Evolutionary conservation across 129 eudicot genomes (phyloP), one percentile per base, ranked within the genome.

Genomic region (Chrysanthemum lavandulifolium): DNA sequence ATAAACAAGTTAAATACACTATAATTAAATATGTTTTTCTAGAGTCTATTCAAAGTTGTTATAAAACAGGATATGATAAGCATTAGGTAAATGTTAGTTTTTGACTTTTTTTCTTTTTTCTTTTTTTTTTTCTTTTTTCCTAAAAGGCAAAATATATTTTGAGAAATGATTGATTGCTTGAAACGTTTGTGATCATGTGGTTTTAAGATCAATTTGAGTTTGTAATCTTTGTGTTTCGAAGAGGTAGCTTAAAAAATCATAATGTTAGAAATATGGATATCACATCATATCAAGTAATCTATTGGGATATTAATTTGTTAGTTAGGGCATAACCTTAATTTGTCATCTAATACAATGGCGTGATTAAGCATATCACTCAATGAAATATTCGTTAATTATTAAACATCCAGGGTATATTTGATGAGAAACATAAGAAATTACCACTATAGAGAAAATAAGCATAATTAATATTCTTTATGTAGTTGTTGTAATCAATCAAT

Each of bases 401-500:
- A 6, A 40, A 40, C 47, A 40, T 40, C 47, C 9, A 40, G 9
- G 6, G 8, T 40, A 40, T 40, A 40, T 40, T 40, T 6, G 47
- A n/a, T n/a, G n/a, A 6, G 47, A 40, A 33, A 33, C 40, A 59
- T 53, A n/a, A 53, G 7, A 59, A 59, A 8, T 2, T 27, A 29
- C 10, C 12, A 58, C 36, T 16, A 58, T 19, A 13, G 2, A 21
- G 13, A 58, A 21, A 58, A 58, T 15, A 5, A 23, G 25, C 25
- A 23, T 23, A 23, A 23, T 23, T 0, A 23, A 13, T 16, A 16
- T 53, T 53, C 59, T 53, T 2, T 53, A 53, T 0, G 10, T 5
- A 53, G 59, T 65, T 65, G 50, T 13, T 65, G 69, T 65, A 62
- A 62, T 14, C 18, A 27, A 33, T 27, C 4, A 10, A 62, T 31